Evolutionary conservation across 108 stramenopile species (phyloP).

Genomic region (Cyclostephanos invisitatus): DNA sequence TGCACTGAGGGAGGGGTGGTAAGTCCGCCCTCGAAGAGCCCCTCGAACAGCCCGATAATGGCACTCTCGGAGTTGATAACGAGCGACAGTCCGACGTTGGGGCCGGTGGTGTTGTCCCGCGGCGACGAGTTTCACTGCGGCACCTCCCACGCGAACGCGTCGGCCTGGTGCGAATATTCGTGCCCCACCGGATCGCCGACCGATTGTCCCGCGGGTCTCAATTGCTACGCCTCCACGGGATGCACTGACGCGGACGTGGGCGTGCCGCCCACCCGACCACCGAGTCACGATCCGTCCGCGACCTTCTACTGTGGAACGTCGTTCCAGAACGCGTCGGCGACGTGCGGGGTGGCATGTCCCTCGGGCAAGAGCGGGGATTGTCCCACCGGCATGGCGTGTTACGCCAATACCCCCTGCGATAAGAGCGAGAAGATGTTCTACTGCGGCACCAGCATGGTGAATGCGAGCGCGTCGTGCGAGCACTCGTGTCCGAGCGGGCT

Average conservation of each 20-base stretch:
- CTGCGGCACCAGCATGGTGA: constrained; percentile 47
- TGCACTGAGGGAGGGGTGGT: constrained; percentile 7
- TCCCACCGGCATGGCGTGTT: constrained; percentile 44
- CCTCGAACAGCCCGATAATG: not conserved
- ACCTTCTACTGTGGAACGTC: constrained; percentile 46
- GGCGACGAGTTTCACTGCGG: constrained; percentile 79
- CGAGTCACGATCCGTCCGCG: constrained; percentile 25
- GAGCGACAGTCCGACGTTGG: not conserved
- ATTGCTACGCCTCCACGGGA: constrained; percentile 81
- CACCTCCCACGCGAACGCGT: constrained; percentile 64
- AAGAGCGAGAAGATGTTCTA: constrained; percentile 40
- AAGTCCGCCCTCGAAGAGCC: not conserved
- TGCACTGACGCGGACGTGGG: constrained; percentile 46
- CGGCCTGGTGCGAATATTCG: constrained; percentile 54
- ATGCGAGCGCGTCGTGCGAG: constrained; percentile 48
- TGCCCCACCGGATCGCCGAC: constrained; percentile 72
- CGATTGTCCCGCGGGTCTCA: constrained; percentile 70
- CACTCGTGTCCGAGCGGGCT: constrained; percentile 34
- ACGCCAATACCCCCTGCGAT: constrained; percentile 49
- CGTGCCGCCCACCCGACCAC: constrained; percentile 21
- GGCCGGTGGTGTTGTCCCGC: not conserved
- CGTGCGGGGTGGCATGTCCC: constrained; percentile 37
- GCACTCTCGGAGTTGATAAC: not conserved
- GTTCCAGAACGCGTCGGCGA: constrained; percentile 31
- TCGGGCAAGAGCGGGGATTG: constrained; percentile 37